Evolutionary conservation across 352 stramenopile genomes (phyloP), one percentile per base, ranked within the genome.

Genomic region (Phytophthora fragariaefolia): DNA sequence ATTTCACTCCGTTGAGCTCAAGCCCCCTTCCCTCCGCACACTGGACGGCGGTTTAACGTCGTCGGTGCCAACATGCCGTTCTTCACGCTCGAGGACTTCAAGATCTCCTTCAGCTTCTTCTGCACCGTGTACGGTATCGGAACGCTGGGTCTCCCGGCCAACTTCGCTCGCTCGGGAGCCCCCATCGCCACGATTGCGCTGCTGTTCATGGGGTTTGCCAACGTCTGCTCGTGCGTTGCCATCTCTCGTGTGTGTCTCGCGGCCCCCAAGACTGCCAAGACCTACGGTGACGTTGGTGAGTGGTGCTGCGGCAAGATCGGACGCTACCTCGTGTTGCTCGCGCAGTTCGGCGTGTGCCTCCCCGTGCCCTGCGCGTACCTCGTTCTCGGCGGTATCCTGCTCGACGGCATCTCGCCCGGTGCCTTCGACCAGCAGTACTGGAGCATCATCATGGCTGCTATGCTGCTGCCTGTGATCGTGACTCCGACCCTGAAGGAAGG

Each of bases 91-190:
- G 76, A 84, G 34, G 76, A 83, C 53, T 43, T 72, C 53, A 84
- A 84, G 64, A 82, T 78, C 71, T 60, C 59, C 34, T 78, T 78
- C 58, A 78, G 74, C 67, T 75, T 78, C 66, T 78, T 78, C 58
- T 84, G 76, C 49, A 70, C 61, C 45, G 74, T 84, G 13, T 84
- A 81, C 49, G 76, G 76, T 56, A 80, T 85, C 48, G 77, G 77
- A 23, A 83, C 77, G 26, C 73, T 85, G 23, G 75, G 77, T 24
- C 77, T 85, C 36, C 75, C 77, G 13, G 73, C 66, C 50, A 85
- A 83, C 60, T 85, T 79, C 50, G 63, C 76, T 18, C 76, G 76
- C 23, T 77, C 76, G 0, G 76, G 76, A 0, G 71, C 74, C 2
- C 65, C 69, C 26, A 74, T 73, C 45, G 76, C 76, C 17, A 74